Percentiles rank a stretch among this genome's conserved stretches.
These are phyloP conservation scores for Balansia obtecta DNA, from an alignment of 2,329 filamentous ascomycete species.

Conservation along the genomic window DNA sequence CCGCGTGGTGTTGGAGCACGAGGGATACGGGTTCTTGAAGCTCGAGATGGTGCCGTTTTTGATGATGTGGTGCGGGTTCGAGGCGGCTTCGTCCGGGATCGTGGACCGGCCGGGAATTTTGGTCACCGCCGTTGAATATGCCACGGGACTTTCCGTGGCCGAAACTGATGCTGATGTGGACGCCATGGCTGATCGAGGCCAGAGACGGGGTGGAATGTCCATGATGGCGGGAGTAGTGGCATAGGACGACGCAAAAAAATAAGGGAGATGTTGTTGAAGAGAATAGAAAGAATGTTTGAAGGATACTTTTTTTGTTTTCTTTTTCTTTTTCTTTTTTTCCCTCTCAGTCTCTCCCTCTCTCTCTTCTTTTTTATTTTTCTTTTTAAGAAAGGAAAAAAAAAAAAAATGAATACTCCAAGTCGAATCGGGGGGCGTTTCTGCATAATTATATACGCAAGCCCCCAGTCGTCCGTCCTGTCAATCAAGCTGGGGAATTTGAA, in stretches of 20 bases:
- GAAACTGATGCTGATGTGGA: slow-evolving; percentile 7
- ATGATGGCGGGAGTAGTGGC: slow-evolving; percentile 1
- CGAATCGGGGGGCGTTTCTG: too few relatives aligned
- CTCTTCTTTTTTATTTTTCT: too few relatives aligned
- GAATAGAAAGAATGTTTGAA: too few relatives aligned
- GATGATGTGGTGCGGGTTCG: slow-evolving; percentile 36
- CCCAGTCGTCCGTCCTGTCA: too few relatives aligned
- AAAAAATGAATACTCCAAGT: too few relatives aligned
- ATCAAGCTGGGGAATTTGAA: neutral
- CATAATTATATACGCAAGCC: too few relatives aligned
- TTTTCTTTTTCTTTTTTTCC: too few relatives aligned
- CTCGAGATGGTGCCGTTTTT: slow-evolving; percentile 25
- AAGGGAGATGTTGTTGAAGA: neutral
- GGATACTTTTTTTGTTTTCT: too few relatives aligned
- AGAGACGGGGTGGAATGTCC: slow-evolving; percentile 5
- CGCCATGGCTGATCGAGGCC: slow-evolving; percentile 3
- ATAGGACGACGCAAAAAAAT: neutral
- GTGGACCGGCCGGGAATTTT: slow-evolving; percentile 22
- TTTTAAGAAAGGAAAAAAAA: too few relatives aligned
- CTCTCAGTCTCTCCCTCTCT: too few relatives aligned
- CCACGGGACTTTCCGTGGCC: slow-evolving; percentile 3
- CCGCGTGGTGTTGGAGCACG: slow-evolving; percentile 18
- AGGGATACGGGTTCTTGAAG: slow-evolving; percentile 42
- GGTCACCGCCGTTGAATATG: slow-evolving; percentile 18
- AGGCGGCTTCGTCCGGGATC: slow-evolving; percentile 28